Percentiles rank a stretch among this genome's conserved stretches.
phyloP scores from a whole-genome alignment of 371 early-diverging fungal species.

The Furculomyces boomerangus region DNA sequence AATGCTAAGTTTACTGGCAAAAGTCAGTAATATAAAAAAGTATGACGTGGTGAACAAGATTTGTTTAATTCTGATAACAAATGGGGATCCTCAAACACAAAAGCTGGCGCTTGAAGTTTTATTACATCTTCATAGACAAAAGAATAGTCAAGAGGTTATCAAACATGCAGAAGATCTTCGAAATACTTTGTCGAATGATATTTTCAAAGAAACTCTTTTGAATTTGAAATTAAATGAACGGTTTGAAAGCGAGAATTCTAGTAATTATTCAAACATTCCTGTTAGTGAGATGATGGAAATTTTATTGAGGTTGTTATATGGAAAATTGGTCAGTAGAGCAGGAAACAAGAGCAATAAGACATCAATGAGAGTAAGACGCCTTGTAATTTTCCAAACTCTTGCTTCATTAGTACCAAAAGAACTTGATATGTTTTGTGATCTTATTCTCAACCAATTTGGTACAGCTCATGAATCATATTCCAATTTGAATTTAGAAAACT shows the following conservation, averaged over 20 bases:
- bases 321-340: constrained; percentile 57
- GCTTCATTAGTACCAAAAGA: constrained; percentile 43
- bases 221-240: constrained; percentile 41
- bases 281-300: constrained; percentile 38
- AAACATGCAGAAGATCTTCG: constrained; percentile 58
- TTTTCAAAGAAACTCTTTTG: constrained; percentile 74
- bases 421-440: constrained; percentile 45
- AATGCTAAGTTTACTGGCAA: background rate
- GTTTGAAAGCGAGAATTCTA: background rate
- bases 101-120: constrained; percentile 61
- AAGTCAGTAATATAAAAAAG: background rate
- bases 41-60: constrained; percentile 28
- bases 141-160: constrained; percentile 29
- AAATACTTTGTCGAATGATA: constrained; percentile 58
- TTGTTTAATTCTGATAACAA: constrained; percentile 52
- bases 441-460: constrained; percentile 63
- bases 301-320: constrained; percentile 70
- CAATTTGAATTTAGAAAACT: background rate
- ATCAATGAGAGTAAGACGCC: constrained; percentile 46
- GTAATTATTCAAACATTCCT: background rate
- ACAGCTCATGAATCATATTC: constrained; percentile 3
- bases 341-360: constrained; percentile 42
- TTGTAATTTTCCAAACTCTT: constrained; percentile 60
- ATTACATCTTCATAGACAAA: constrained; percentile 39
- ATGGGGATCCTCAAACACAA: constrained; percentile 66